These are phyloP conservation scores for Podospora sp. DNA, from an alignment of 495 filamentous ascomycete genomes.

Conservation along the genomic window DNA sequence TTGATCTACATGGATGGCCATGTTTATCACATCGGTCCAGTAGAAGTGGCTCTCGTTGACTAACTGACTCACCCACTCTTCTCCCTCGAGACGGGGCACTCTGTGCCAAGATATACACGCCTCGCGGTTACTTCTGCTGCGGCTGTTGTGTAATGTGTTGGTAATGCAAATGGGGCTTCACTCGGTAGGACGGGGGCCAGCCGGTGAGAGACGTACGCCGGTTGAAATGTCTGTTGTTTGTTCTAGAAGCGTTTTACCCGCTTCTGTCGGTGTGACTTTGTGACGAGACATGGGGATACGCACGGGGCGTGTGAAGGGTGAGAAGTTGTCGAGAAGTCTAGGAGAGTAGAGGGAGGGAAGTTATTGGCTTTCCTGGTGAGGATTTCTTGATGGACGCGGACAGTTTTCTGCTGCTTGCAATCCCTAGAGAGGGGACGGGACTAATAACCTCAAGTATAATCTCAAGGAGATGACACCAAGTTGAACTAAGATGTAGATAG, in stretches of 20 bases:
- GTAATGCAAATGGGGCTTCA: neutral
- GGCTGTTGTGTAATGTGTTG: neutral
- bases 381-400: no score
- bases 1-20: neutral
- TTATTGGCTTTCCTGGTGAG: no score
- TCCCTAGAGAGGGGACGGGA: no score
- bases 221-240: neutral
- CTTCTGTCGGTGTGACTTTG: neutral
- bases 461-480: no score
- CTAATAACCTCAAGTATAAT: no score
- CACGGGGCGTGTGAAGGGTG: neutral
- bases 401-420: no score
- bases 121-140: neutral
- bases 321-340: neutral
- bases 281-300: neutral
- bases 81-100: neutral
- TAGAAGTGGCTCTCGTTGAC: neutral
- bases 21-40: no score
- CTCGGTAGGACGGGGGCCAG: neutral
- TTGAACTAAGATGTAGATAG: no score
- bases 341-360: no score
- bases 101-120: neutral
- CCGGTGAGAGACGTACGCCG: neutral
- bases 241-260: neutral
- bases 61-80: neutral